Conservation (phyloP, 768 basidiomycete species). For the Pisolithus microcarpus region DNA sequence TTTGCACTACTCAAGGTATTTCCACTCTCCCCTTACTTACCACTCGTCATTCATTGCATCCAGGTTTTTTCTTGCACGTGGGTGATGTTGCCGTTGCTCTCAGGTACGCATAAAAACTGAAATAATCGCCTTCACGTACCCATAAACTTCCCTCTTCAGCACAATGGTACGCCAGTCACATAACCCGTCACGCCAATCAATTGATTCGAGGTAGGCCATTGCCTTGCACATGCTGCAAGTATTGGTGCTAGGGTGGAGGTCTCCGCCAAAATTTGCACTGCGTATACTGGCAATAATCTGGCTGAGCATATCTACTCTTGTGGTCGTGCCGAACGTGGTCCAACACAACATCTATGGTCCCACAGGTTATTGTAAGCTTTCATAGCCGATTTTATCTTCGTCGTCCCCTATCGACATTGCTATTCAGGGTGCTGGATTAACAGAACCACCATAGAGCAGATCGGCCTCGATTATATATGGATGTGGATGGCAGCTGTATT, state of each 20-base stretch:
- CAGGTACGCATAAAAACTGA: constrained; percentile 20
- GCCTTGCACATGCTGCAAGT: constrained; percentile 35
- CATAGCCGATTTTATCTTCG: background rate
- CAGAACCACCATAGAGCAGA: constrained; percentile 24
- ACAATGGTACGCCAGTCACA: constrained; percentile 10
- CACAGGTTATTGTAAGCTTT: constrained; percentile 33
- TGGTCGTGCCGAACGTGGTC: constrained; percentile 31
- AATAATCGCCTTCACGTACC: background rate
- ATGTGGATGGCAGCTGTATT: constrained; percentile 40
- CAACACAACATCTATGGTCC: constrained; percentile 34
- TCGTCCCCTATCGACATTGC: background rate
- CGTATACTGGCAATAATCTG: constrained; percentile 32
- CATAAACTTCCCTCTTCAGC: constrained; percentile 6
- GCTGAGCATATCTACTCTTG: constrained; percentile 32
- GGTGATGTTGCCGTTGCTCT: constrained; percentile 37
- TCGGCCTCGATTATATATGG: constrained; percentile 30
- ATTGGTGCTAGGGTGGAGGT: constrained; percentile 28
- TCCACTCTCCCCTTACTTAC: background rate
- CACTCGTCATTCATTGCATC: background rate
- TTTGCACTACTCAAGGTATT: constrained; percentile 32
- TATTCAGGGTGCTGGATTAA: constrained; percentile 47
- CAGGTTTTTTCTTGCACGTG: constrained; percentile 31
- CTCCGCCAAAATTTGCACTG: constrained; percentile 25
- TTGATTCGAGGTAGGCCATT: constrained; percentile 21
- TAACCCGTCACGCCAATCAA: background rate